These are phyloP conservation scores for Blastobotrys proliferans DNA, from an alignment of 1,139 yeast species.

Conservation along the genomic window DNA sequence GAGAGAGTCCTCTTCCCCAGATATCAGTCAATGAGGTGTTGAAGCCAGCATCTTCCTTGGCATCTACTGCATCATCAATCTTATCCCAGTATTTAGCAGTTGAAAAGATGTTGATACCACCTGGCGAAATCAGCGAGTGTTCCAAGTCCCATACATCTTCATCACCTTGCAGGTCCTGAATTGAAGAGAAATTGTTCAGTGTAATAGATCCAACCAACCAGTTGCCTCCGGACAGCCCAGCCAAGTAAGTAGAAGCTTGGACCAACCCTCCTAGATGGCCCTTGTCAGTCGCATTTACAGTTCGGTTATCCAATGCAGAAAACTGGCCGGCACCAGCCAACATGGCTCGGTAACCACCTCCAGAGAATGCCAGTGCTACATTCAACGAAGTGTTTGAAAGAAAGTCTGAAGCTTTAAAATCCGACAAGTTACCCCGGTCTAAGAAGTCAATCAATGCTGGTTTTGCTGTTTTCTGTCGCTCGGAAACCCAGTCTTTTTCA, in stretches of 20 bases:
- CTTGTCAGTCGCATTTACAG: constrained; percentile 38
- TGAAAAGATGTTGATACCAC: constrained; percentile 68
- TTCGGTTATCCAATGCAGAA: constrained; percentile 74
- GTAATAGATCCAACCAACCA: constrained; percentile 87
- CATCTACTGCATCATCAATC: constrained; percentile 51
- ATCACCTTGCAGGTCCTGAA: constrained; percentile 52
- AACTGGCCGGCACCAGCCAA: constrained; percentile 83
- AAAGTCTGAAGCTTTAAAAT: constrained; percentile 52
- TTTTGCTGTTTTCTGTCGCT: constrained; percentile 50
- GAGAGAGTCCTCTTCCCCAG: constrained; percentile 86
- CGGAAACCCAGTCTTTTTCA: constrained; percentile 25
- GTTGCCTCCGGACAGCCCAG: constrained; percentile 86
- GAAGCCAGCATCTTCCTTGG: constrained; percentile 71
- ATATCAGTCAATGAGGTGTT: constrained; percentile 78
- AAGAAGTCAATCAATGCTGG: constrained; percentile 54
- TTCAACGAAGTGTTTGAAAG: constrained; percentile 43
- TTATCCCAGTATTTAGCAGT: constrained; percentile 54
- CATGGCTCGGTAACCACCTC: constrained; percentile 95
- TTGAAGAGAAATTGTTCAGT: constrained; percentile 75
- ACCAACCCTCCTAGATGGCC: constrained; percentile 77
- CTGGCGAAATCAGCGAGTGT: constrained; percentile 59
- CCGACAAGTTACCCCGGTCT: constrained; percentile 52
- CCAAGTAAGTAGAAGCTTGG: constrained; percentile 72
- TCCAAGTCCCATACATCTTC: constrained; percentile 73
- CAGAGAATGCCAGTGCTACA: constrained; percentile 76